Evolutionary conservation across 805 yeast species (phyloP).

Genomic region (Ogataea corticis): DNA sequence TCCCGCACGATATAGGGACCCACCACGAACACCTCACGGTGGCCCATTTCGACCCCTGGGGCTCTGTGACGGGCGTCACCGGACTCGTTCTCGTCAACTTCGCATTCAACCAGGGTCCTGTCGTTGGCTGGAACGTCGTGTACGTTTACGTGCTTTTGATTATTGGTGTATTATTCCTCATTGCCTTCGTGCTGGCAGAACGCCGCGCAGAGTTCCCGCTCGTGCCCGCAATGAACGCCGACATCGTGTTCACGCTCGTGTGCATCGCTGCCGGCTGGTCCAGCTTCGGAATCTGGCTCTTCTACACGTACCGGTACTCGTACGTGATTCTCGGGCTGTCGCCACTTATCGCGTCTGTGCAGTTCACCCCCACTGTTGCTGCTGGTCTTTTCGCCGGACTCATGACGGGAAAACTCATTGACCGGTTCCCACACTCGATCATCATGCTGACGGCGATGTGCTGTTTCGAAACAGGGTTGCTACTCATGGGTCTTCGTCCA

Average conservation of each 20-base stretch:
- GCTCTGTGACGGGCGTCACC: conserved; percentile 55
- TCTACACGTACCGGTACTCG: conserved; percentile 55
- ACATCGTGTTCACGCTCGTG: conserved; percentile 48
- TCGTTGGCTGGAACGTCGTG: conserved; percentile 62
- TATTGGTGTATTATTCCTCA: conserved; percentile 45
- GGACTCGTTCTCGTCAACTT: conserved; percentile 67
- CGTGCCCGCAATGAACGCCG: conserved; percentile 41
- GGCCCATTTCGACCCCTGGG: conserved; percentile 47
- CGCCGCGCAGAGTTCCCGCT: conserved; percentile 33
- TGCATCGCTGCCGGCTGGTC: conserved; percentile 72
- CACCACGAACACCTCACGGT: conserved; percentile 8
- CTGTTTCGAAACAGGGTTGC: conserved; percentile 55
- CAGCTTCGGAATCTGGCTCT: conserved; percentile 74
- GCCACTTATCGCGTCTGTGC: conserved; percentile 47
- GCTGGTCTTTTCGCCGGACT: conserved; percentile 59
- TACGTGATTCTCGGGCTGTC: conserved; percentile 50
- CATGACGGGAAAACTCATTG: conserved; percentile 48
- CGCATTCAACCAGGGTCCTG: conserved; percentile 76
- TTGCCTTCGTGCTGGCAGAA: conserved; percentile 52
- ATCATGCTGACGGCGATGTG: conserved; percentile 51
- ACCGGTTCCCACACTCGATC: conserved; percentile 47
- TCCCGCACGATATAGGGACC: conserved; percentile 37
- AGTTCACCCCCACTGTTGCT: conserved; percentile 47
- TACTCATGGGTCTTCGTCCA: conserved; percentile 57
- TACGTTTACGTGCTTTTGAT: conserved; percentile 60